phyloP scores from a whole-genome alignment of 768 basidiomycete genomes.

The Cyclocybe aegerita region DNA sequence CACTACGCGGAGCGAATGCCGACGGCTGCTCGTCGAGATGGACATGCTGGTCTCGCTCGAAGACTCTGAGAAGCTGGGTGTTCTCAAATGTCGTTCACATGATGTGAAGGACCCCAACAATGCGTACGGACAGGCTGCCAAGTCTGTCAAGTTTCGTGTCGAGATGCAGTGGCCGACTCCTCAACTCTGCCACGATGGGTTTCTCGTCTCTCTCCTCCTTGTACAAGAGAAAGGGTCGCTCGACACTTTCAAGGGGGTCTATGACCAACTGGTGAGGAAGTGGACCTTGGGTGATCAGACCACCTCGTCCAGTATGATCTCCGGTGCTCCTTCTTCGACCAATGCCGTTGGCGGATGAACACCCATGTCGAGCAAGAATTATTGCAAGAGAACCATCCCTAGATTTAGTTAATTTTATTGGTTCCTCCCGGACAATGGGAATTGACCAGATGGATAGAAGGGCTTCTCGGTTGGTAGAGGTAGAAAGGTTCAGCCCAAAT shows the following conservation, averaged over 20 bases:
- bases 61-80: constrained; percentile 58
- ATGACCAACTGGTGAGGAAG: constrained; percentile 57
- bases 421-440: too few relatives aligned
- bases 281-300: constrained; percentile 61
- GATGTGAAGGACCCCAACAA: constrained; percentile 61
- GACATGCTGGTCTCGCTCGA: constrained; percentile 69
- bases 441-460: too few relatives aligned
- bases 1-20: constrained; percentile 73
- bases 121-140: constrained; percentile 47
- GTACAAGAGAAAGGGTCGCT: constrained; percentile 87
- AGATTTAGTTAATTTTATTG: too few relatives aligned
- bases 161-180: constrained; percentile 55
- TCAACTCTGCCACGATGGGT: constrained; percentile 42
- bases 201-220: constrained; percentile 57
- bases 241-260: constrained; percentile 78
- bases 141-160: constrained; percentile 80
- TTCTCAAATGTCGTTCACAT: constrained; percentile 77
- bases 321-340: constrained; percentile 6
- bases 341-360: background rate
- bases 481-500: too few relatives aligned
- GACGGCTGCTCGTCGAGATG: constrained; percentile 67
- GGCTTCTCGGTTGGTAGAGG: too few relatives aligned
- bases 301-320: constrained; percentile 4
- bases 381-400: too few relatives aligned
- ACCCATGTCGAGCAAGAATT: too few relatives aligned